Percentiles rank a stretch among this genome's conserved stretches.
Conservation (phyloP, 73 alveolate species). For the Breviolum minutum region DNA sequence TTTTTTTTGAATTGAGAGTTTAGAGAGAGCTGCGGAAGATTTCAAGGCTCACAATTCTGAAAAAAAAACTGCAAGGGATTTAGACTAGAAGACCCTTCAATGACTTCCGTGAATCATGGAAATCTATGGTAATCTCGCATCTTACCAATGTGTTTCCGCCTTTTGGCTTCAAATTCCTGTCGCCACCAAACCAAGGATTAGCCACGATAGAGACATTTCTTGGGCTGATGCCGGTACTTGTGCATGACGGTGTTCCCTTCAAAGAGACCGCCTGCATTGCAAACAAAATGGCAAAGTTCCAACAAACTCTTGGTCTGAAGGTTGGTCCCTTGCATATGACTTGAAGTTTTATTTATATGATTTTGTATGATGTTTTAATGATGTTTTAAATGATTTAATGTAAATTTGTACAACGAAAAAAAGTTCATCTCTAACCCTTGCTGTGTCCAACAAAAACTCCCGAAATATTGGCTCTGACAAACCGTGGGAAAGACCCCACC, state of each 20-base stretch:
- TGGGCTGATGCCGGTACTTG: constrained; percentile 38
- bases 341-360: neutral
- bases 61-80: neutral
- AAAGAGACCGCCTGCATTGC: constrained; percentile 34
- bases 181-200: no score
- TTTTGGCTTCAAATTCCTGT: neutral
- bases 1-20: constrained; percentile 30
- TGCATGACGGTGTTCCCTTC: constrained; percentile 69
- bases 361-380: no score
- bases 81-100: neutral
- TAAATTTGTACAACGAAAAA: no score
- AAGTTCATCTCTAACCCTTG: no score
- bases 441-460: no score
- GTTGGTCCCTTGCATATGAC: neutral
- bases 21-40: constrained; percentile 39
- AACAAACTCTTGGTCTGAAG: no score
- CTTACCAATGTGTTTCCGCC: no score
- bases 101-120: neutral
- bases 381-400: no score
- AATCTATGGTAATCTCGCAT: neutral
- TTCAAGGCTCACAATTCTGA: neutral
- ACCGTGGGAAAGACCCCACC: neutral
- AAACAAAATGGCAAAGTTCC: neutral
- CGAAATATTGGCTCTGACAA: no score
- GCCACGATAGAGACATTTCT: no score